These are phyloP conservation scores for Gaultheria prostrata DNA, from an alignment of 148 eudicot genomes.

Conservation along the genomic window DNA sequence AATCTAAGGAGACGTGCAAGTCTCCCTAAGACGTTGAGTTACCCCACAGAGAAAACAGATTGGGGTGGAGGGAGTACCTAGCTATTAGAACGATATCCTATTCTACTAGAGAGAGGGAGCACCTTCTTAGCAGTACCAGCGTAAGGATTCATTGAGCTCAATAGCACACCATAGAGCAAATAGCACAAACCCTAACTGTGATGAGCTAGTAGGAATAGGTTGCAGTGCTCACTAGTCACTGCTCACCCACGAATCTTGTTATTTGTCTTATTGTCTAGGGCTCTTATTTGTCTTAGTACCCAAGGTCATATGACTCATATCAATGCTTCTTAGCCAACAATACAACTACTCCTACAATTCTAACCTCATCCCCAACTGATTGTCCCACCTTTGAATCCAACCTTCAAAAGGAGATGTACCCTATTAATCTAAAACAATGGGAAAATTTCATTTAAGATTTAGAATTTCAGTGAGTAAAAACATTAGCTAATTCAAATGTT, in stretches of 20 bases:
- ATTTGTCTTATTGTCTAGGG: neutral
- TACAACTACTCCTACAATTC: neutral
- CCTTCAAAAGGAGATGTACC: neutral
- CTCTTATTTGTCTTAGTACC: neutral
- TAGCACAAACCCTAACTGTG: neutral
- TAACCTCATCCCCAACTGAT: neutral
- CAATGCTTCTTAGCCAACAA: neutral
- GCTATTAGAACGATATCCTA: neutral
- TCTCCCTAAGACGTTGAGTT: neutral
- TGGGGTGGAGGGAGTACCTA: neutral
- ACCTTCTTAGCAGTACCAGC: neutral
- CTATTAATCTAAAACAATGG: neutral
- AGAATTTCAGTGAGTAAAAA: neutral
- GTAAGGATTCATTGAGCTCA: neutral
- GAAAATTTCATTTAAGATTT: neutral
- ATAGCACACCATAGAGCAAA: neutral
- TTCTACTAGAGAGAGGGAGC: neutral
- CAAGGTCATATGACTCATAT: neutral
- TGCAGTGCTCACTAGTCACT: neutral
- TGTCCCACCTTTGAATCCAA: neutral
- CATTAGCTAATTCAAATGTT: neutral
- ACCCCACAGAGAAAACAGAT: neutral
- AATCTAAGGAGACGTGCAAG: neutral
- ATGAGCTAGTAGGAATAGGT: neutral
- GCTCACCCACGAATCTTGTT: neutral